Evolutionary conservation across 2,329 filamentous ascomycete genomes (phyloP).

Genomic region (Aspergillus piperis): DNA sequence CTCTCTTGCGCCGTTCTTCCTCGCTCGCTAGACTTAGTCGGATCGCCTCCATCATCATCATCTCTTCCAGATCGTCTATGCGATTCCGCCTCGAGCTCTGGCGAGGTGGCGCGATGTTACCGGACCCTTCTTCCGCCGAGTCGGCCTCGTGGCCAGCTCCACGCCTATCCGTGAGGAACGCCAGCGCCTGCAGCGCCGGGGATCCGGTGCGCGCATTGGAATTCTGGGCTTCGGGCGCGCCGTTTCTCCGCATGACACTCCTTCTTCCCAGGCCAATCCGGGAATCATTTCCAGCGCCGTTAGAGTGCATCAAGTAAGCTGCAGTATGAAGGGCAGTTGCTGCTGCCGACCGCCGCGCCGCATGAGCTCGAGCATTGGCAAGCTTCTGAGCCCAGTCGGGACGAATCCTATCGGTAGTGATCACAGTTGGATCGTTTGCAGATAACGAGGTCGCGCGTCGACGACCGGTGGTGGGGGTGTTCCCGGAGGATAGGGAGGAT

Average conservation of each 20-base stretch:
- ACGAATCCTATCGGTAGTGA: slow-evolving; percentile 88
- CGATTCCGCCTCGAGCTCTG: slow-evolving; percentile 61
- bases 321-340: slow-evolving; percentile 94
- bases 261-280: slow-evolving; percentile 60
- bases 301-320: slow-evolving; percentile 77
- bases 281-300: slow-evolving; percentile 45
- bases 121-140: slow-evolving; percentile 37
- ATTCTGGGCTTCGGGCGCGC: slow-evolving; percentile 36
- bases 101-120: slow-evolving; percentile 43
- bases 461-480: slow-evolving; percentile 44
- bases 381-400: slow-evolving; percentile 95
- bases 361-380: slow-evolving; percentile 78
- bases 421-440: slow-evolving; percentile 78
- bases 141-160: slow-evolving; percentile 36
- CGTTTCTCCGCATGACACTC: slow-evolving; percentile 47
- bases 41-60: slow-evolving; percentile 99
- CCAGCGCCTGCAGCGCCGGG: slow-evolving; percentile 48
- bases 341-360: slow-evolving; percentile 82
- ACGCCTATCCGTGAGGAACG: slow-evolving; percentile 50
- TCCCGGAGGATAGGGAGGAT: slow-evolving; percentile 70
- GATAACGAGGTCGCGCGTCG: slow-evolving; percentile 71
- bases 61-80: slow-evolving; percentile 88
- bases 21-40: slow-evolving; percentile 86
- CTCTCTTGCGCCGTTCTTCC: slow-evolving; percentile 84
- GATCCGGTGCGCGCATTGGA: slow-evolving; percentile 37